These are phyloP conservation scores for Carallia brachiata DNA, from an alignment of 345 rosid species.

Conservation along the genomic window DNA sequence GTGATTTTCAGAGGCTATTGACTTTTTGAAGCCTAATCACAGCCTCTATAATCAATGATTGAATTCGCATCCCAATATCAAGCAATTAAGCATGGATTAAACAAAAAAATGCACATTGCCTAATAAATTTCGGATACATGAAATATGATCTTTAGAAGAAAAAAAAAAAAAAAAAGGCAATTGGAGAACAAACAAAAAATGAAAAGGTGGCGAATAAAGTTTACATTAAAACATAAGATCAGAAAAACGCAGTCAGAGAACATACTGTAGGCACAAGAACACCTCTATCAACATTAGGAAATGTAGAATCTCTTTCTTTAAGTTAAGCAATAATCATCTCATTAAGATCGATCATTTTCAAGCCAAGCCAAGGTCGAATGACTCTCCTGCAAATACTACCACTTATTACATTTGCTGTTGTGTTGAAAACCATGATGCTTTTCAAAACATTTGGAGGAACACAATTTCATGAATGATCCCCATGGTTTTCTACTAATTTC, in stretches of 20 bases:
- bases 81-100: no score
- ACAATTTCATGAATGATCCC: no score
- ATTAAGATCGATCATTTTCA: conserved; percentile 90
- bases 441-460: neutral
- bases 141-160: no score
- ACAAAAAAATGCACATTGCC: no score
- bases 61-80: no score
- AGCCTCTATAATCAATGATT: no score
- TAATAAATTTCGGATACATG: no score
- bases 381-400: conserved; percentile 63
- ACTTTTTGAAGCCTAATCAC: no score
- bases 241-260: neutral
- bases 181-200: no score
- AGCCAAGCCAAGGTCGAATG: conserved; percentile 90
- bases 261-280: conserved; percentile 77
- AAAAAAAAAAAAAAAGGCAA: no score
- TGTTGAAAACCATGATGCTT: neutral
- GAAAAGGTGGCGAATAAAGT: neutral
- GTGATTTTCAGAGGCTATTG: no score
- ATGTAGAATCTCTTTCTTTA: conserved; percentile 66
- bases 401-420: neutral
- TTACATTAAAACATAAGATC: neutral
- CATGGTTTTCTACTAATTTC: no score
- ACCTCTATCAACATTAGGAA: conserved; percentile 69
- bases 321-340: conserved; percentile 76